Evolutionary conservation across 2,329 filamentous ascomycete species (phyloP).

Genomic region (Capronia americana): DNA sequence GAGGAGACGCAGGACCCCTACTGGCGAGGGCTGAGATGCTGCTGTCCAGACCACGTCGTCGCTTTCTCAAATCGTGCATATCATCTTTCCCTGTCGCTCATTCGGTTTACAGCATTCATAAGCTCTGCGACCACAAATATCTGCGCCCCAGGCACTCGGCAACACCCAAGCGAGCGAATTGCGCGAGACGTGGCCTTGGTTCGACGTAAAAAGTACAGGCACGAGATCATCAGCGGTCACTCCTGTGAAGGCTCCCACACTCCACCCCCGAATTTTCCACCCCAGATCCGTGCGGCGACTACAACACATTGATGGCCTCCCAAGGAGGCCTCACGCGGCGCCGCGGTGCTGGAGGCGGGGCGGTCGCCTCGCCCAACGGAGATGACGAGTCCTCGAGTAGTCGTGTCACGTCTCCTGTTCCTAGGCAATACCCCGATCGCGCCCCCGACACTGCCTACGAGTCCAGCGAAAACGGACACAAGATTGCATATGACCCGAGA

Average conservation of each 20-base stretch:
- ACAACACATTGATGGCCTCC: slow-evolving; percentile 60
- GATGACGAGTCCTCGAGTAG: slow-evolving; percentile 70
- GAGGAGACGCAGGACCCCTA: neutral
- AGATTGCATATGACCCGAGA: slow-evolving; percentile 95
- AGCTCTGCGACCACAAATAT: neutral
- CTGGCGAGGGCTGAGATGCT: neutral
- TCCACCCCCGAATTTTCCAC: slow-evolving; percentile 2
- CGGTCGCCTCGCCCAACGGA: slow-evolving; percentile 52
- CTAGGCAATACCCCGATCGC: slow-evolving; percentile 62
- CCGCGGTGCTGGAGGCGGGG: slow-evolving; percentile 60
- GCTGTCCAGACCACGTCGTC: neutral
- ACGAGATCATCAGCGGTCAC: slow-evolving; percentile 6
- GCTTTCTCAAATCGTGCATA: neutral
- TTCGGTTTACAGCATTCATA: neutral
- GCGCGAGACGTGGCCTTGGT: neutral
- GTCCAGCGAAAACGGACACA: slow-evolving; percentile 89
- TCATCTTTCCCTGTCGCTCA: neutral
- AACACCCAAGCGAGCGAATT: neutral
- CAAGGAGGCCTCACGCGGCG: slow-evolving; percentile 75
- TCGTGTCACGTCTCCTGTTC: slow-evolving; percentile 70
- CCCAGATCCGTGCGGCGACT: slow-evolving; percentile 14
- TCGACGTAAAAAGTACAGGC: slow-evolving; percentile 6
- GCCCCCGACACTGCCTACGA: slow-evolving; percentile 81
- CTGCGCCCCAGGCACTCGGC: no score
- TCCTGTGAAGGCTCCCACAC: neutral